Base-by-base conservation (phyloP, 2,329 filamentous ascomycete species). In the Aspergillus alliaceus region DNA sequence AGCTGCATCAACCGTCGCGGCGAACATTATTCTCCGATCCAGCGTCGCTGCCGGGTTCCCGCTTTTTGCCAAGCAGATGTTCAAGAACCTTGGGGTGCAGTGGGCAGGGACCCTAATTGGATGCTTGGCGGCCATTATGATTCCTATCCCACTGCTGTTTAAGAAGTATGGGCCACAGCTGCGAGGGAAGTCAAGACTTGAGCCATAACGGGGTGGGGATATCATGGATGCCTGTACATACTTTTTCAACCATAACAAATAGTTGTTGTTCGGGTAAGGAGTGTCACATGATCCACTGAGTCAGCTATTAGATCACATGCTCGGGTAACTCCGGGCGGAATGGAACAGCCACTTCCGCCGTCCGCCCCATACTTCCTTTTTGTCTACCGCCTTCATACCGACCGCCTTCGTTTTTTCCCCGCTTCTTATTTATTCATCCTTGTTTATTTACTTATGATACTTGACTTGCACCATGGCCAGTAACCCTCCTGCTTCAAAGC, bases 21-120 rank as follows among this genome's bases (percentile, higher is more conserved):
- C 80, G 5, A 84, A 84, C 60, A 84, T 81, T 0, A 81, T 84
- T 12, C 64, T 75, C 4, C 72, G 73, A 20, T 75, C 74, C 0
- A 54, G 64, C 1, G 61, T 75, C 0, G 73, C 68, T 4, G 67
- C 73, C 2, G 63, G 66, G 1, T 76, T 76, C 32, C 73, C 74
- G 0, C 65, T 76, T 1, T 76, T 75, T 54, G 63, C 73, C 0
- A 67, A 58, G 34, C 73, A 75, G 52, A 72, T 76, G 72, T 76
- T 76, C 39, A 25, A 66, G 8, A 73, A 70, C n/a, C 48, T 77
- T 9, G 69, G 70, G 2, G 63, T 77, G 2, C 73, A 75, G 40
- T 76, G 74, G 74, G 72, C 73, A 2, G 66, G 64, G 18, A 75
- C 74, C 1, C 57, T 77, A 2, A 59, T 77, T 6, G 74, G 73